Evolutionary conservation across 139 green algal genomes (phyloP).

Genomic region (Asterochloris sp.): DNA sequence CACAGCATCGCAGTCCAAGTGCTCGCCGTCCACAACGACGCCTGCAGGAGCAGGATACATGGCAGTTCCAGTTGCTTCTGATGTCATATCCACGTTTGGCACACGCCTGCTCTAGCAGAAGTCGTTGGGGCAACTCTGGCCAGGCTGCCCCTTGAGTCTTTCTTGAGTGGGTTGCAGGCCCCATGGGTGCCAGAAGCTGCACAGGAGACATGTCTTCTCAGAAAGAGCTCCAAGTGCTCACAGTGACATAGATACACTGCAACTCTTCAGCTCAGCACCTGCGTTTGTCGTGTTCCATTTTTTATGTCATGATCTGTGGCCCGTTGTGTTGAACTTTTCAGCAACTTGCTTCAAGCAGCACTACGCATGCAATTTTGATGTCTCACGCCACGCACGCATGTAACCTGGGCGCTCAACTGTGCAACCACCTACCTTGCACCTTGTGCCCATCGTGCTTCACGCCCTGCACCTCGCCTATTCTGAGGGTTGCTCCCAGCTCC

Average conservation of each 20-base stretch:
- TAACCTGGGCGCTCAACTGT: not conserved
- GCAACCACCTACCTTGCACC: slow-evolving; percentile 30
- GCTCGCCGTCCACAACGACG: slow-evolving; percentile 34
- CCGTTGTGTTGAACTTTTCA: too few relatives aligned
- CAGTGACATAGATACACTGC: too few relatives aligned
- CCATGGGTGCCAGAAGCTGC: not conserved
- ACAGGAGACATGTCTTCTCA: not conserved
- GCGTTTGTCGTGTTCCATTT: too few relatives aligned
- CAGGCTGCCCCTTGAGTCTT: not conserved
- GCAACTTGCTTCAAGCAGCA: too few relatives aligned
- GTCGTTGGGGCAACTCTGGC: not conserved
- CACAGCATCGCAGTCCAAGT: slow-evolving; percentile 46
- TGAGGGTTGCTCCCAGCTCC: slow-evolving; percentile 35
- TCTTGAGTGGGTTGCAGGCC: not conserved
- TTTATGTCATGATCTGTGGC: too few relatives aligned
- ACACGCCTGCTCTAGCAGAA: too few relatives aligned
- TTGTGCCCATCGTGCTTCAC: slow-evolving; percentile 18
- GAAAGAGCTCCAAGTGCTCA: not conserved
- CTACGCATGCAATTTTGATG: too few relatives aligned
- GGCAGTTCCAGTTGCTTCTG: too few relatives aligned
- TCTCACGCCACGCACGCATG: too few relatives aligned
- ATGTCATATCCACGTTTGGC: too few relatives aligned
- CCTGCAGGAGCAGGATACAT: slow-evolving; percentile 4
- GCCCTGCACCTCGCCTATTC: slow-evolving; percentile 41
- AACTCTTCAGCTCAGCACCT: too few relatives aligned